A percentile compares a stretch with the other conserved stretches of the same genome.
Evolutionary conservation across 495 filamentous ascomycete species (phyloP).

Genomic region (Aspergillus baeticus): DNA sequence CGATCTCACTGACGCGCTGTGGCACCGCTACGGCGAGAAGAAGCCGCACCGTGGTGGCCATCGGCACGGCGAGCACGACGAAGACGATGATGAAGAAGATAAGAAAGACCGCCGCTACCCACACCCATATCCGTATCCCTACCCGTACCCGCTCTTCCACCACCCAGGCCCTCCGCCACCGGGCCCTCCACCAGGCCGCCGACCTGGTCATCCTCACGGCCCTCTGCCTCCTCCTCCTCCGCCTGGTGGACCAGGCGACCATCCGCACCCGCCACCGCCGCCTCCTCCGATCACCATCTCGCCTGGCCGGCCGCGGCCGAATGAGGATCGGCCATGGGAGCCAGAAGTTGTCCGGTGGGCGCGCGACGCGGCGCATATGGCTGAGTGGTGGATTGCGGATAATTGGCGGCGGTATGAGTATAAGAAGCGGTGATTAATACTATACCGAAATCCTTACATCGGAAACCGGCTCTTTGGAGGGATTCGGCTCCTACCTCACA

Average conservation of each 20-base stretch:
- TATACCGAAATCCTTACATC: no score
- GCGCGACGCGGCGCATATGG: slow-evolving; percentile 41
- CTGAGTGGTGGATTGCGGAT: slow-evolving; percentile 45
- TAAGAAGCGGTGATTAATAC: neutral
- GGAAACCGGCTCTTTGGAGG: no score
- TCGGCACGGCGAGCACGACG: neutral
- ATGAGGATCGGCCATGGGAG: slow-evolving; percentile 23
- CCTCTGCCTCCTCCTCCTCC: slow-evolving; percentile 6
- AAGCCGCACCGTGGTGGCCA: neutral
- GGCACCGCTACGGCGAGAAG: slow-evolving; percentile 2
- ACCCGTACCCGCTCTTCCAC: neutral
- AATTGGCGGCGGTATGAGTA: slow-evolving; percentile 34
- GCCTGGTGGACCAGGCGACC: slow-evolving; percentile 1
- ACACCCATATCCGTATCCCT: no score
- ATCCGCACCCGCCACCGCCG: slow-evolving; percentile 1
- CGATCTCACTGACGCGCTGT: slow-evolving; percentile 32
- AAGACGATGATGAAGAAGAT: neutral
- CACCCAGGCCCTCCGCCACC: neutral
- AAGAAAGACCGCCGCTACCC: neutral
- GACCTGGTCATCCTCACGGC: neutral
- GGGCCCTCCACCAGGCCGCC: neutral
- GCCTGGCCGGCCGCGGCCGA: neutral
- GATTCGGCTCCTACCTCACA: no score
- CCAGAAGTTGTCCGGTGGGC: slow-evolving; percentile 41
- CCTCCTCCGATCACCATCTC: slow-evolving; percentile 3